Evolutionary conservation across 768 basidiomycete species (phyloP).

Genomic region (Dioszegia crocea): DNA sequence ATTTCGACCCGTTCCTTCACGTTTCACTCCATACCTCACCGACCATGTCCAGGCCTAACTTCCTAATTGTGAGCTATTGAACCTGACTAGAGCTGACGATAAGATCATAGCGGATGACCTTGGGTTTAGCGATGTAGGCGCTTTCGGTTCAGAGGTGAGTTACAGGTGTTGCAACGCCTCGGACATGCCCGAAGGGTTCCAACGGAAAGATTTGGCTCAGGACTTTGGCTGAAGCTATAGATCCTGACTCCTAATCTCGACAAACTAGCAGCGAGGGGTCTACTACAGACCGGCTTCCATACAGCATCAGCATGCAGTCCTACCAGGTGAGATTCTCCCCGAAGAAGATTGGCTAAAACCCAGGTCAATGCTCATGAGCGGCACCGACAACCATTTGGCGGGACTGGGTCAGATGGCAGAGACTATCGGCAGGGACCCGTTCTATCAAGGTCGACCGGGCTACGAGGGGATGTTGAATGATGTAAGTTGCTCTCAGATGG

Average conservation of each 20-base stretch:
- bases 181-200: background rate
- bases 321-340: conserved; percentile 19
- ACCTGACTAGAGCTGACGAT: background rate
- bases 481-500: conserved; percentile 2
- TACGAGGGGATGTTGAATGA: conserved; percentile 40
- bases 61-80: conserved; percentile 22
- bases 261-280: conserved; percentile 26
- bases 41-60: conserved; percentile 27
- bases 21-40: background rate
- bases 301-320: conserved; percentile 36
- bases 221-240: conserved; percentile 1
- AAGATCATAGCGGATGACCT: conserved; percentile 39
- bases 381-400: conserved; percentile 25
- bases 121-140: conserved; percentile 31
- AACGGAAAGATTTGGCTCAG: background rate
- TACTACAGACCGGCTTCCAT: conserved; percentile 31
- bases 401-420: conserved; percentile 35
- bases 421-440: conserved; percentile 23
- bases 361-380: conserved; percentile 17
- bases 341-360: background rate
- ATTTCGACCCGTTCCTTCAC: background rate
- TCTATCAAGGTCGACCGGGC: conserved; percentile 30
- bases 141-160: conserved; percentile 29
- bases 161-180: too few relatives aligned
- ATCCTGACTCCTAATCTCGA: conserved; percentile 42